Evolutionary conservation across 495 filamentous ascomycete genomes (phyloP).

Genomic region (Penicillium herquei): DNA sequence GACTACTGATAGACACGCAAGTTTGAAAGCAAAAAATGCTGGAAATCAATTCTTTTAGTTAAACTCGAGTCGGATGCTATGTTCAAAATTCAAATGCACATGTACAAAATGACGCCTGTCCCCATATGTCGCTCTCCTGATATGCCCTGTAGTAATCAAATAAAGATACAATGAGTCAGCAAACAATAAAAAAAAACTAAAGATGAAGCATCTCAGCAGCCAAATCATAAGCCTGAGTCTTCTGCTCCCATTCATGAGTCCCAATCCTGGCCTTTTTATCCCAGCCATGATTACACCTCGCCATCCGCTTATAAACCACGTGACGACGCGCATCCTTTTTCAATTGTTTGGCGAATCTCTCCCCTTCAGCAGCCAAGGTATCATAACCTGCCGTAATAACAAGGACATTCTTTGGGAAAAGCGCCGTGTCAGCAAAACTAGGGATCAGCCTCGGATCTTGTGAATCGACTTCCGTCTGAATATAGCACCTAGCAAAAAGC

Average conservation of each 20-base stretch:
- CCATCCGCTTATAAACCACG: constrained; percentile 3
- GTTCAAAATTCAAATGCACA: too few species aligned
- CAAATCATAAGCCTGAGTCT: constrained; percentile 4
- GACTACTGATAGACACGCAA: too few species aligned
- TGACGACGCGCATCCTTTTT: neutral
- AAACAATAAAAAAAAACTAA: neutral
- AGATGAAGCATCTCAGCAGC: constrained; percentile 6
- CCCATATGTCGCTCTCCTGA: neutral
- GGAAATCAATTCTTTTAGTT: too few species aligned
- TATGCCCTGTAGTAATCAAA: neutral
- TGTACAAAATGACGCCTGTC: too few species aligned
- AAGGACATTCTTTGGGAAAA: neutral
- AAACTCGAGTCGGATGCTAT: too few species aligned
- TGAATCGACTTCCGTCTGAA: neutral
- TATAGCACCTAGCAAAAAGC: constrained; percentile 1
- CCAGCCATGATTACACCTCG: constrained; percentile 3
- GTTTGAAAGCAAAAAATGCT: too few species aligned
- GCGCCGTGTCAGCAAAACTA: neutral
- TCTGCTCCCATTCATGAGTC: neutral
- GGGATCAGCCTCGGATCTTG: constrained; percentile 3
- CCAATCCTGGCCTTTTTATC: neutral
- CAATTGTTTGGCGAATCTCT: neutral
- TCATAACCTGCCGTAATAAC: constrained; percentile 5
- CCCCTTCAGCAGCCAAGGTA: constrained; percentile 3
- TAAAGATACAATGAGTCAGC: too few species aligned